A percentile compares a stretch with the other conserved stretches of the same genome.
These are phyloP conservation scores for Phycomyces nitens DNA, from an alignment of 192 early-diverging fungal species.

Conservation along the genomic window DNA sequence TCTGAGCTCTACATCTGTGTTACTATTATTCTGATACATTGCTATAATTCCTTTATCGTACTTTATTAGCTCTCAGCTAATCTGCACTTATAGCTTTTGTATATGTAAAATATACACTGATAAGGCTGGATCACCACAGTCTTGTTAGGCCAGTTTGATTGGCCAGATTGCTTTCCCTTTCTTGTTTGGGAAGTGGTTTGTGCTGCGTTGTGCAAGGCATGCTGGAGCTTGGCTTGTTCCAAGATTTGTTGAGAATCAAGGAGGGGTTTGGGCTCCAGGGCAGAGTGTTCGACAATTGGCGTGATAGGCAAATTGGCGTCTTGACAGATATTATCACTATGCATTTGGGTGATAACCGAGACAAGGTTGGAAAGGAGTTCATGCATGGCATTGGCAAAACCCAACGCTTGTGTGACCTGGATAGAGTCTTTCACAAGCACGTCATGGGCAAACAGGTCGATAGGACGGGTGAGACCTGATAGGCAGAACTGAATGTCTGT, in stretches of 20 bases:
- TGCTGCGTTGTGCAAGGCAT: neutral
- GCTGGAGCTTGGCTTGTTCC: neutral
- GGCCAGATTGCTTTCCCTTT: neutral
- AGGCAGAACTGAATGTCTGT: neutral
- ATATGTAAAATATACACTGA: too few relatives aligned
- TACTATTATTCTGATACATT: too few relatives aligned
- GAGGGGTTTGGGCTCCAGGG: neutral
- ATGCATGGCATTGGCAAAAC: neutral
- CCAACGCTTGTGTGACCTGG: too few relatives aligned
- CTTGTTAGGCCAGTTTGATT: neutral
- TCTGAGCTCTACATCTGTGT: too few relatives aligned
- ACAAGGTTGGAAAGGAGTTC: neutral
- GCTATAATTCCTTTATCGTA: too few relatives aligned
- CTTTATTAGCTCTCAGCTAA: too few relatives aligned
- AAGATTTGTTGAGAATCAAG: neutral
- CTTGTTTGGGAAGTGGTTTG: neutral
- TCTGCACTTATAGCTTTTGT: too few relatives aligned
- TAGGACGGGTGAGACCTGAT: neutral
- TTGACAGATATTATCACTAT: neutral
- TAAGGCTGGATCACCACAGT: too few relatives aligned
- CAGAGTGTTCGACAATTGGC: neutral
- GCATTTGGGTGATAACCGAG: neutral
- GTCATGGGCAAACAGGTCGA: neutral
- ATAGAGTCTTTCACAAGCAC: neutral
- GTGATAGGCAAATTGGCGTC: neutral